phyloP scores from a whole-genome alignment of 768 basidiomycete genomes.

The Suillus variegatus region DNA sequence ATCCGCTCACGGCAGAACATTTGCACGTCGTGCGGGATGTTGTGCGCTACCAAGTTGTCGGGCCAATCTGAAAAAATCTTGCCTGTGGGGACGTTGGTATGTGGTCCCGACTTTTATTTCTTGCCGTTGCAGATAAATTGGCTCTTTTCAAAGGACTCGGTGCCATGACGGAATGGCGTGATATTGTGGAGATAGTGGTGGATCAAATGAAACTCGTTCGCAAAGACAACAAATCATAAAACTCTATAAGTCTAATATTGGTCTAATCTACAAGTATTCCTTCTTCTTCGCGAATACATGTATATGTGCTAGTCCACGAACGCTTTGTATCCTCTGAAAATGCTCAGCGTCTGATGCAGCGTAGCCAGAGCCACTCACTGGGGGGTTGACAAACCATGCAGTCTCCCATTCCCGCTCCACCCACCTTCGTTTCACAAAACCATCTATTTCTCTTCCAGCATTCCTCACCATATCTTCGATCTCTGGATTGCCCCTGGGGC shows the following conservation, averaged over 20 bases:
- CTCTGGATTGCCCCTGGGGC: constrained; percentile 51
- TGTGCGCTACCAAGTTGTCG: constrained; percentile 78
- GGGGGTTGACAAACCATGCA: constrained; percentile 90
- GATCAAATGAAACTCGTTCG: constrained; percentile 38
- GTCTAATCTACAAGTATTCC: neutral
- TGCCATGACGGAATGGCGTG: constrained; percentile 90
- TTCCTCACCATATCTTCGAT: constrained; percentile 51
- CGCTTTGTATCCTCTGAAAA: constrained; percentile 74
- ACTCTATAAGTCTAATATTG: neutral
- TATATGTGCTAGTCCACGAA: constrained; percentile 77
- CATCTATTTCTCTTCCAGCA: constrained; percentile 59
- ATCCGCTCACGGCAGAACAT: constrained; percentile 88
- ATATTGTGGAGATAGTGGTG: constrained; percentile 77
- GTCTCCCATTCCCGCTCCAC: constrained; percentile 79
- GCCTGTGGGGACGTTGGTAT: constrained; percentile 92
- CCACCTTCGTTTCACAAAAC: constrained; percentile 70
- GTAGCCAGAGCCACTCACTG: constrained; percentile 46
- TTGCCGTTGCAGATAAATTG: neutral
- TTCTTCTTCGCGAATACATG: constrained; percentile 81
- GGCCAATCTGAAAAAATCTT: constrained; percentile 84
- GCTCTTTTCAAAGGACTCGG: neutral
- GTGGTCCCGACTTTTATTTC: constrained; percentile 22
- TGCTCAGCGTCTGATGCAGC: neutral
- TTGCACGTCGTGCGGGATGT: constrained; percentile 72
- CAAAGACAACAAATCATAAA: neutral